Evolutionary conservation across 1,284 basidiomycete species (phyloP).

Genomic region (Microbotryum saponariae): DNA sequence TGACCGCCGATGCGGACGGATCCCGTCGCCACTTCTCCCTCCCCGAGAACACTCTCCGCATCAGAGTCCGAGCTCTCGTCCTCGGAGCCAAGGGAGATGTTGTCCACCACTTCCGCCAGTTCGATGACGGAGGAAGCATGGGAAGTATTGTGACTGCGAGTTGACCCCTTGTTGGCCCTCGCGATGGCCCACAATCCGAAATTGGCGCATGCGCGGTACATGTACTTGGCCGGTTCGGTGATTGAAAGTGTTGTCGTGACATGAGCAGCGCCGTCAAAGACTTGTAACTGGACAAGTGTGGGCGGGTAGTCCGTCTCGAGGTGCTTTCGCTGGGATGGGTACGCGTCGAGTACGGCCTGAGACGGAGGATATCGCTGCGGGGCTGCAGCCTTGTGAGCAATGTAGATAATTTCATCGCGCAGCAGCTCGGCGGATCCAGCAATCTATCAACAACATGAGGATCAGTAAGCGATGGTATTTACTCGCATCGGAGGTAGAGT

Average conservation of each 20-base stretch:
- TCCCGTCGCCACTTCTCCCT: slow-evolving; percentile 13
- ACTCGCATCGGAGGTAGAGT: background rate
- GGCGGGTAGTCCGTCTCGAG: slow-evolving; percentile 47
- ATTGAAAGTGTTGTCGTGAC: slow-evolving; percentile 44
- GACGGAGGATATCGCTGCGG: slow-evolving; percentile 62
- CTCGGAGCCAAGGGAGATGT: background rate
- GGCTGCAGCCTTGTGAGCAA: slow-evolving; percentile 80
- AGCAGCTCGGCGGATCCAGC: slow-evolving; percentile 85
- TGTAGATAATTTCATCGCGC: slow-evolving; percentile 82
- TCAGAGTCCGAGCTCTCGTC: slow-evolving; percentile 14
- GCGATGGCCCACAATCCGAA: slow-evolving; percentile 34
- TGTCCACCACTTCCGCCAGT: slow-evolving; percentile 5
- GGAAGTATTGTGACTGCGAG: background rate
- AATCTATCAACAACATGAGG: slow-evolving; percentile 41
- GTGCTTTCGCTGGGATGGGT: slow-evolving; percentile 34
- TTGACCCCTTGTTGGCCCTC: slow-evolving; percentile 9
- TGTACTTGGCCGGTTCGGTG: slow-evolving; percentile 41
- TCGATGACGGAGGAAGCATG: slow-evolving; percentile 1
- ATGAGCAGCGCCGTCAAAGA: slow-evolving; percentile 49
- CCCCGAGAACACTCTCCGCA: slow-evolving; percentile 33
- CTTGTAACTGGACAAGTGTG: slow-evolving; percentile 76
- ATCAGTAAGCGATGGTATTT: background rate
- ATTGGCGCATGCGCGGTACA: slow-evolving; percentile 33
- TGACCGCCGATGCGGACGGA: slow-evolving; percentile 1
- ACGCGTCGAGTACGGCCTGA: slow-evolving; percentile 18